Evolutionary conservation across 192 early-diverging fungal genomes (phyloP).

Genomic region (Podila epigama): DNA sequence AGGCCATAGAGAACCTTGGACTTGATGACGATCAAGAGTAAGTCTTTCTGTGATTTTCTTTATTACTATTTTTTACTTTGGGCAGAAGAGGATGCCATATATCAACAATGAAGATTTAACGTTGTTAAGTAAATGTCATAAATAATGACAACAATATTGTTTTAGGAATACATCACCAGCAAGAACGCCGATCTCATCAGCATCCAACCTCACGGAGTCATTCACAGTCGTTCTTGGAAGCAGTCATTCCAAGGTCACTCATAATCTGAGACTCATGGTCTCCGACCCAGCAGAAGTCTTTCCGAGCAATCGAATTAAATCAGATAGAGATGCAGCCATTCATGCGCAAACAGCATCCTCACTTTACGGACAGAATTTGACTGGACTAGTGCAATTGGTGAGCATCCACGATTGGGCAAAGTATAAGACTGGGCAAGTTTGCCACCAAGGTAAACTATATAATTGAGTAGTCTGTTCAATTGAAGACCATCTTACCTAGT

Average conservation of each 20-base stretch:
- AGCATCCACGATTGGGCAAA: conserved; percentile 57
- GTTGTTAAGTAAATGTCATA: no score
- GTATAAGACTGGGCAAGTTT: conserved; percentile 60
- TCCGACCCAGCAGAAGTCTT: conserved; percentile 49
- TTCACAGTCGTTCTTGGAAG: conserved; percentile 79
- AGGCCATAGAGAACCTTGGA: conserved; percentile 71
- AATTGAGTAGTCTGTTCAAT: no score
- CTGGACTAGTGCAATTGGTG: conserved; percentile 63
- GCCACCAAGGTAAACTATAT: conserved; percentile 65
- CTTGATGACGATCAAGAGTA: conserved; percentile 60
- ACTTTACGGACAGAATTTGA: conserved; percentile 69
- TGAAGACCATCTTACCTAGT: not conserved
- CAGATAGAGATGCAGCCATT: conserved; percentile 64
- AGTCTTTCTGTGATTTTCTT: not conserved
- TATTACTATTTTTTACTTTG: not conserved
- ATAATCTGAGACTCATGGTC: conserved; percentile 70
- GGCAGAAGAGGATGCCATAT: no score
- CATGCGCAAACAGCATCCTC: conserved; percentile 72
- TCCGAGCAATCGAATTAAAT: conserved; percentile 27
- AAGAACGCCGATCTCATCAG: conserved; percentile 1
- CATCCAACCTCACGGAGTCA: conserved; percentile 67
- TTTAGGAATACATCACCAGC: not conserved
- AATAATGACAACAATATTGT: no score
- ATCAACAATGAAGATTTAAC: no score
- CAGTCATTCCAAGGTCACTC: conserved; percentile 74